Evolutionary conservation across 2,329 filamentous ascomycete species (phyloP), one percentile per base, ranked within the genome.

Genomic region (Gyromitra esculenta): DNA sequence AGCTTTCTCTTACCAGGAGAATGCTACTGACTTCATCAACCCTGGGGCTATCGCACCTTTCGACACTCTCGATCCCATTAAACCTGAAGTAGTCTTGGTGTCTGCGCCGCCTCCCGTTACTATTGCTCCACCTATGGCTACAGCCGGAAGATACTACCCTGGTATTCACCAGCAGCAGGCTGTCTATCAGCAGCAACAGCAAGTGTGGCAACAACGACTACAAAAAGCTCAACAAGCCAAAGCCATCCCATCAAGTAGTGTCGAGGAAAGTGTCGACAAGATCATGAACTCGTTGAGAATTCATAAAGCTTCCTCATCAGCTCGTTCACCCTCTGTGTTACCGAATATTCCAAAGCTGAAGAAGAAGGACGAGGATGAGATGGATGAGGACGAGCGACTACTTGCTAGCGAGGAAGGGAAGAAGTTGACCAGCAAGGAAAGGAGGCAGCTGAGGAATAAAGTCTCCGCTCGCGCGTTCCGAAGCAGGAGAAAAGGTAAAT

Each of bases 351-450:
- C 91, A 64, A 91, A 91, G 79, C 85, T 89, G 78, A 94, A 91
- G 87, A 98, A 98, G 87, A 98, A 98, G 87, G 94, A 97, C 57
- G 94, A 98, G 81, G 94, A 97, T 78, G 95, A 98, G 68, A 98
- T 99, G 95, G 96, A 99, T 81, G 95, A 97, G 84, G 96, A 98
- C 81, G 96, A 98, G 87, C 89, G 93, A 80, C 87, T 97, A 8
- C 87, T 97, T 62, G 93, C 93, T n/a, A 97, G 94, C 77, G 96
- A 99, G 82, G 95, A 97, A 85, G 96, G 95, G 81, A 99, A 99
- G 90, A 97, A 97, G 87, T 88, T 99, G n/a, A 96, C 91, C 85
- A 97, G 93, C 87, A 98, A 98, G 86, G 94, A 98, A 85, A 91
- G 96, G 77, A 91, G 96, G 80, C 96, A 98, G 84, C 88, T 99